Evolutionary conservation across 805 yeast species (phyloP).

Genomic region (Wickerhamomyces hampshirensis): DNA sequence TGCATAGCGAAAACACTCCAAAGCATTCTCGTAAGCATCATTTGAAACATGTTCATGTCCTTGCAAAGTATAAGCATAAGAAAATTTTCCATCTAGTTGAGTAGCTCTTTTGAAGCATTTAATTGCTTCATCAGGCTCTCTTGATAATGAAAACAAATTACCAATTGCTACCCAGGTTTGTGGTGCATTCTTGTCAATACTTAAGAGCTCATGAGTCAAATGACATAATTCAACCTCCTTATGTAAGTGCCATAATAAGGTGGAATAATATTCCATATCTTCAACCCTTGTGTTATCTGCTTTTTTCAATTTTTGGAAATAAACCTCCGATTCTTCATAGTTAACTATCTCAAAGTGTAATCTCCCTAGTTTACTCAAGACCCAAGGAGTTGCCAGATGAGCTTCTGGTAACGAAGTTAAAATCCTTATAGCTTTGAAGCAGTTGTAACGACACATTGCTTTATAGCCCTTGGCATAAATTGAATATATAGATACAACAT

Average conservation of each 20-base stretch:
- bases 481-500: conserved; percentile 43
- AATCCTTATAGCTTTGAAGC: conserved; percentile 71
- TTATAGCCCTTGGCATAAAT: conserved; percentile 57
- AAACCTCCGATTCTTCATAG: conserved; percentile 68
- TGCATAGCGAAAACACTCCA: conserved; percentile 76
- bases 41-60: conserved; percentile 89
- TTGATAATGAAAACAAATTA: conserved; percentile 73
- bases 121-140: conserved; percentile 88
- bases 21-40: conserved; percentile 88
- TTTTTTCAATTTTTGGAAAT: conserved; percentile 56
- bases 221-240: conserved; percentile 74
- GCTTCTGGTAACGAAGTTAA: conserved; percentile 58
- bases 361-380: conserved; percentile 72
- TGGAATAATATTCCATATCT: conserved; percentile 90
- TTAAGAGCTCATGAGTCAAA: conserved; percentile 75
- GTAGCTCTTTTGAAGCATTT: conserved; percentile 80
- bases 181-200: conserved; percentile 58
- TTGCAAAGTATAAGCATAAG: conserved; percentile 87
- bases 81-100: conserved; percentile 59
- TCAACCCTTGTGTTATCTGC: conserved; percentile 73
- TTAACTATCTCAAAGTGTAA: conserved; percentile 84
- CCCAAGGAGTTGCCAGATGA: conserved; percentile 78
- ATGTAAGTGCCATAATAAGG: conserved; percentile 88
- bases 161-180: conserved; percentile 93
- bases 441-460: conserved; percentile 62